Evolutionary conservation across 129 eudicot genomes (phyloP), one percentile per base, ranked within the genome.

Genomic region (Sambucus nigra): DNA sequence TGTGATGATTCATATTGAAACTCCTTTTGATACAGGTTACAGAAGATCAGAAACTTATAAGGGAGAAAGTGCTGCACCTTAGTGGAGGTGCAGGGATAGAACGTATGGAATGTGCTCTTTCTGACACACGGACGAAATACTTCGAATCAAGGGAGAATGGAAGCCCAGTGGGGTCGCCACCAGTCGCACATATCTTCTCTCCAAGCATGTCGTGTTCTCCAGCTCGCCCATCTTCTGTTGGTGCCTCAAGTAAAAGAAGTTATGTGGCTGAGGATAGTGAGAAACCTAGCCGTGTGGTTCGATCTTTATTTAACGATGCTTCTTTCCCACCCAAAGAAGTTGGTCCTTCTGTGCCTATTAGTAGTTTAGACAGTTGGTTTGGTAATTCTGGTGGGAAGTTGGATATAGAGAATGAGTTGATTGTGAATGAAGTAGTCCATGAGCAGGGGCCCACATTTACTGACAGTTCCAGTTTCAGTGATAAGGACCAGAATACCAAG

Each of bases 41-140:
- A 25, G 91, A 80, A 22, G 94, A 92, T 70, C 99, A 92, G 69
- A 78, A 71, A 50, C 87, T 92, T 55, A 53, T 92, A 47, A 80
- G 72, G 67, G 96, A 74, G 63, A 86, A 80, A 60, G 79, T 92
- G 63, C 63, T 65, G 35, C 82, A 92, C 54, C 75, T 92, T 20
- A 82, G 94, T 61, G 96, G 99, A 48, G 84, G 57, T 51, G 92
- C 85, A 62, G 99, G 96, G 32, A 77, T 86, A 57, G 87, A 70
- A 69, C 96, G 91, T 20, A 74, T 92, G 91, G 78, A 74, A 54
- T 51, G 20, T 68, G 92, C 99, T 56, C 76, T 92, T 65, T 77
- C 83, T 33, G 87, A 82, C 45, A 68, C 94, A 7, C 76, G 94
- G 10, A 51, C 29, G 15, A 58, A 79, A 39, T 91, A 69, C 76